phyloP scores from a whole-genome alignment of 371 early-diverging fungal species.

The Rhizopus microsporus region DNA sequence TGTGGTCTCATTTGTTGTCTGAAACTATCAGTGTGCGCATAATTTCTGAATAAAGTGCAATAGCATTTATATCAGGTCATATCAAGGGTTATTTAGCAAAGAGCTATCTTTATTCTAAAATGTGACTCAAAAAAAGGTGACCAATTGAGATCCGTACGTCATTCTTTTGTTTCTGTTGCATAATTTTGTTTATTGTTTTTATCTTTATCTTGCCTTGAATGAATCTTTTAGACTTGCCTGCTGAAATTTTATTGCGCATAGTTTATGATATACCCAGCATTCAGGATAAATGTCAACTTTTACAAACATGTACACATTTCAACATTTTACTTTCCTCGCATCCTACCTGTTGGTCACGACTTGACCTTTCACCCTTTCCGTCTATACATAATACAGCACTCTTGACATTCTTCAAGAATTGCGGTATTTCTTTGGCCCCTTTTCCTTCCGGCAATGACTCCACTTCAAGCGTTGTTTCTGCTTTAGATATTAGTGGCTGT shows the following conservation, averaged over 20 bases:
- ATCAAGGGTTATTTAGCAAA: too few relatives aligned
- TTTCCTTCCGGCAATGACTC: background rate
- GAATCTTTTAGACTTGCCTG: conserved; percentile 18
- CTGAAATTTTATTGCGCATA: conserved; percentile 28
- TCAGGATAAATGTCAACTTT: conserved; percentile 36
- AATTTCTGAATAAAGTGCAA: too few relatives aligned
- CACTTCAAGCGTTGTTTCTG: background rate
- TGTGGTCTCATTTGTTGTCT: too few relatives aligned
- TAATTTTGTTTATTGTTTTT: background rate
- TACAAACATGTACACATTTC: conserved; percentile 25
- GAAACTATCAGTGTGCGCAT: too few relatives aligned
- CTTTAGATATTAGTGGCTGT: conserved; percentile 42
- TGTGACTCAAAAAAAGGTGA: too few relatives aligned
- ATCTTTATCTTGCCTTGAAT: conserved; percentile 3
- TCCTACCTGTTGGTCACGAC: conserved; percentile 35
- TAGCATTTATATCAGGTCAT: too few relatives aligned
- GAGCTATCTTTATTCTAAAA: too few relatives aligned
- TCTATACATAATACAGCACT: conserved; percentile 23
- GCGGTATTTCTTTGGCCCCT: conserved; percentile 18
- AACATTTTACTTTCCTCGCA: conserved; percentile 22
- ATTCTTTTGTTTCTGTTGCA: background rate
- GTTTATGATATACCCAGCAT: conserved; percentile 13
- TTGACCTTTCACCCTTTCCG: conserved; percentile 35
- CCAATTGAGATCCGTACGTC: background rate
- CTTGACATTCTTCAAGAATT: conserved; percentile 25